phyloP scores from a whole-genome alignment of 2,329 filamentous ascomycete species.

The Ilyonectria destructans region DNA sequence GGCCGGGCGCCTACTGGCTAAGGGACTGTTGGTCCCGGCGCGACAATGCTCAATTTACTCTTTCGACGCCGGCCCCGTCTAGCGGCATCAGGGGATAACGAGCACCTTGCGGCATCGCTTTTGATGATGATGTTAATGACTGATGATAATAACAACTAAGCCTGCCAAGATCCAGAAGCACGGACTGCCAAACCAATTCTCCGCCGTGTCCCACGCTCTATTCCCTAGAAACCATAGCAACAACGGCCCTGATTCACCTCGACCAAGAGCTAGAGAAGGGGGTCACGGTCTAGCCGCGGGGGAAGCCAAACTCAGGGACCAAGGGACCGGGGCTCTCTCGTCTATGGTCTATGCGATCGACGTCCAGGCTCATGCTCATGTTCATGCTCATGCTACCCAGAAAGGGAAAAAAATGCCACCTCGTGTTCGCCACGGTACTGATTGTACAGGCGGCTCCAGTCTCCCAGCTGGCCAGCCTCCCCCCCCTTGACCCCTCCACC shows the following conservation, averaged over 20 bases:
- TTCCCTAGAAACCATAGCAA: constrained; percentile 3
- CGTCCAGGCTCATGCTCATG: constrained; percentile 12
- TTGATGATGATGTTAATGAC: not conserved
- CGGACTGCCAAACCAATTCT: constrained; percentile 1
- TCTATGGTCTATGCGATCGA: constrained; percentile 23
- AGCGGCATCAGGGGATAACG: not conserved
- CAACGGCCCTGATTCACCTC: constrained; percentile 14
- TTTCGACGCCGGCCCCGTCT: constrained; percentile 28
- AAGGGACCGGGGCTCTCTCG: not conserved
- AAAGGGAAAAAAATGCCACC: constrained; percentile 22
- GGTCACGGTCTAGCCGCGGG: not conserved
- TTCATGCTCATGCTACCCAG: constrained; percentile 11
- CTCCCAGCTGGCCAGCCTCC: constrained; percentile 15
- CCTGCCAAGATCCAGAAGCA: constrained; percentile 3
- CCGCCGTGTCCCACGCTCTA: constrained; percentile 15
- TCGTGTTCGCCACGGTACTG: constrained; percentile 22
- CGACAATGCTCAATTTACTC: constrained; percentile 42
- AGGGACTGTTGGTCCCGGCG: constrained; percentile 29
- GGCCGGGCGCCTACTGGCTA: constrained; percentile 33
- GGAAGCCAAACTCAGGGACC: constrained; percentile 11
- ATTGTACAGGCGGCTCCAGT: constrained; percentile 4
- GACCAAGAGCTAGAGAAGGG: constrained; percentile 2
- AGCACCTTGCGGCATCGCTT: not conserved
- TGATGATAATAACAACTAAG: not conserved
- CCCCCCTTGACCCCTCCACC: constrained; percentile 11